Base-by-base conservation (phyloP, 768 basidiomycete genomes). In the Lanmaoa pseudosensibilis region DNA sequence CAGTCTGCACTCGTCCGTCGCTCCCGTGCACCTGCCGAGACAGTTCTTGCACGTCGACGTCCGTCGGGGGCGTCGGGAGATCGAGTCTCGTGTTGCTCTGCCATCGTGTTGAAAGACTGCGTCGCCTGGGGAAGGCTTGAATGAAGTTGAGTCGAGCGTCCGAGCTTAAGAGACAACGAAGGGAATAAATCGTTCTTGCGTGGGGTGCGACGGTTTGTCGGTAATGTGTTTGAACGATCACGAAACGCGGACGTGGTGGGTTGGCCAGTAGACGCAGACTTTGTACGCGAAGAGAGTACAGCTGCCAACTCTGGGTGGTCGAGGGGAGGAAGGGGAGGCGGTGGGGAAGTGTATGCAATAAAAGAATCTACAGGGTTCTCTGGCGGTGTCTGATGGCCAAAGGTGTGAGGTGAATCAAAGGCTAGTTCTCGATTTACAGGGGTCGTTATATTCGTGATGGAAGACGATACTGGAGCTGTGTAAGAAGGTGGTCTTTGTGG, bases 1-100 rank as follows among this genome's bases (percentile, higher is more conserved):
- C 81, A 84, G 49, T 85, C 83, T 27, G 85, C 83, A 61, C 84
- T 86, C 44, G 73, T 71, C 44, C 83, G 76, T 63, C 84, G 73
- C 16, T 55, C 66, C 32, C 68, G 69, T 50, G 68, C 70, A 75
- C 75, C 40, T 66, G 74, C 54, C 65, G 82, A 71, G 19, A 63
- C 39, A 10, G 66, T 65, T 52, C 70, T 61, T 0, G 70, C 63
- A 38, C 69, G 71, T 33, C 57, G 61, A 21, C 48, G 64, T 21
- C 50, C 39, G 1, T 34, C 39, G 19, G 56, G 50, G 21, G 39
- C 16, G 34, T 53, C 50, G 15, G 46, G 52, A 10, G 50, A 46
- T 33, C 53, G 55, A 33, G 37, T 32, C 16, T 55, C 47, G 50
- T 39, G 43, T 13, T 47, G 53, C 15, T 65, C 64, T 23, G 43